Percentiles rank a stretch among this genome's conserved stretches.
These are phyloP conservation scores for Celoporthe dispersa DNA, from an alignment of 2,329 filamentous ascomycete species.

Conservation along the genomic window DNA sequence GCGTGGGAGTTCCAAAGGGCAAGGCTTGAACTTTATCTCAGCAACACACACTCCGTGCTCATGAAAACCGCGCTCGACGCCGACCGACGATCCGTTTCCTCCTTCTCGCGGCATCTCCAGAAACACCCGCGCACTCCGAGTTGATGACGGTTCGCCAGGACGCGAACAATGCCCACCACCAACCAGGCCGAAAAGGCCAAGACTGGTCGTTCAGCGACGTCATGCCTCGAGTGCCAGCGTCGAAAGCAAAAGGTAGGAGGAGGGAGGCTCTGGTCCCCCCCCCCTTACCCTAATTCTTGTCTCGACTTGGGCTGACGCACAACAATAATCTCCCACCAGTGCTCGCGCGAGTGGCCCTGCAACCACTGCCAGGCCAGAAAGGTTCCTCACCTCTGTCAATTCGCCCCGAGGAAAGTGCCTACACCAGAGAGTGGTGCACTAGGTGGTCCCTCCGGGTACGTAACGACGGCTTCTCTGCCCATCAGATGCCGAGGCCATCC, in stretches of 20 bases:
- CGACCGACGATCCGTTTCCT: not conserved
- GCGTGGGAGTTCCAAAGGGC: not conserved
- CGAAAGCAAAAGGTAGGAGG: slow-evolving; percentile 53
- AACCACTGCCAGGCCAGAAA: slow-evolving; percentile 53
- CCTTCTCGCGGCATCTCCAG: not conserved
- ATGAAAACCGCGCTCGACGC: not conserved
- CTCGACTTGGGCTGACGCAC: slow-evolving; percentile 14
- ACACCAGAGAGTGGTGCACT: slow-evolving; percentile 28
- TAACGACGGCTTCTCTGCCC: not conserved
- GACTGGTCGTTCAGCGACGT: slow-evolving; percentile 29
- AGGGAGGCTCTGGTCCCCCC: not conserved
- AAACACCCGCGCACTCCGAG: not conserved
- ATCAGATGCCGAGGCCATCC: not conserved
- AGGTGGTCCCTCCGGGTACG: slow-evolving; percentile 19
- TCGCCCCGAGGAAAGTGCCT: slow-evolving; percentile 41
- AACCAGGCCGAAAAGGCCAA: slow-evolving; percentile 26
- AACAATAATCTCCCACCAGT: slow-evolving; percentile 38
- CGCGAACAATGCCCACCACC: slow-evolving; percentile 14
- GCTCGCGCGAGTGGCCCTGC: slow-evolving; percentile 55
- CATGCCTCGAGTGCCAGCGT: slow-evolving; percentile 54
- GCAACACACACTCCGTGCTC: not conserved
- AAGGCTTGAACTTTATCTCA: not conserved
- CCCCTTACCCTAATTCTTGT: too few species aligned
- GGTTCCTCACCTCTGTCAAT: slow-evolving; percentile 53
- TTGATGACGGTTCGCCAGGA: not conserved